Evolutionary conservation across 139 green algal species (phyloP).

Genomic region (Protoeuglena noctilucae): DNA sequence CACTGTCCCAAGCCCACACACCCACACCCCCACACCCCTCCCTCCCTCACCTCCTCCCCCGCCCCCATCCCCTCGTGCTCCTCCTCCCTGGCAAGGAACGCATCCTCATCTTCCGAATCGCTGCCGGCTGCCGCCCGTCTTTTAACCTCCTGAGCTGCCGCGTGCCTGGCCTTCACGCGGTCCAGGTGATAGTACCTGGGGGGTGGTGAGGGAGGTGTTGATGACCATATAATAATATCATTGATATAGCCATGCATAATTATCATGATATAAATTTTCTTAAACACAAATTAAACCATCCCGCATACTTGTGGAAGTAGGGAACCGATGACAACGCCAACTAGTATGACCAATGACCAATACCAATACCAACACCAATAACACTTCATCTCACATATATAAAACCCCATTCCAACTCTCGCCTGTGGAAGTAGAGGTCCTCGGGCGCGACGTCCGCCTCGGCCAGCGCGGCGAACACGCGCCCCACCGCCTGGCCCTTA

Average conservation of each 20-base stretch:
- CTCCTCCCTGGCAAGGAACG: not conserved
- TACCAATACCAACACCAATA: too few species aligned
- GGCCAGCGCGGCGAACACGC: slow-evolving; percentile 47
- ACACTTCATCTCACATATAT: too few species aligned
- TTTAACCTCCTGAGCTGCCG: slow-evolving; percentile 1
- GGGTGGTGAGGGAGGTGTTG: not conserved
- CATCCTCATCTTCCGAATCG: slow-evolving; percentile 1
- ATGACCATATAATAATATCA: not conserved
- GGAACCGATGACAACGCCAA: too few species aligned
- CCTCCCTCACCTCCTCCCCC: not conserved
- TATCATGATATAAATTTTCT: too few species aligned
- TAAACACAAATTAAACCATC: too few species aligned
- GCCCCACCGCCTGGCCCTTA: slow-evolving; percentile 15
- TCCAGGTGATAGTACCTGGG: slow-evolving; percentile 37
- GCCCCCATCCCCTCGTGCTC: not conserved
- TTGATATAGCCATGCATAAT: too few species aligned
- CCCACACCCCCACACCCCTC: too few species aligned
- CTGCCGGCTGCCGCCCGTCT: slow-evolving; percentile 9
- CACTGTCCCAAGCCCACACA: not conserved
- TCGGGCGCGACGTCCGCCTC: slow-evolving; percentile 38
- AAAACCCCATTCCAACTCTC: too few species aligned
- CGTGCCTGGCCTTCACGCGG: slow-evolving; percentile 17
- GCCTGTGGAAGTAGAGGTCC: slow-evolving; percentile 2
- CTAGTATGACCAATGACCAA: too few species aligned
- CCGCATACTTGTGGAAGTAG: slow-evolving; percentile 68